Percentiles rank a stretch among this genome's conserved stretches.
phyloP scores from a whole-genome alignment of 352 stramenopile genomes.

The Phytopythium delawarense region DNA sequence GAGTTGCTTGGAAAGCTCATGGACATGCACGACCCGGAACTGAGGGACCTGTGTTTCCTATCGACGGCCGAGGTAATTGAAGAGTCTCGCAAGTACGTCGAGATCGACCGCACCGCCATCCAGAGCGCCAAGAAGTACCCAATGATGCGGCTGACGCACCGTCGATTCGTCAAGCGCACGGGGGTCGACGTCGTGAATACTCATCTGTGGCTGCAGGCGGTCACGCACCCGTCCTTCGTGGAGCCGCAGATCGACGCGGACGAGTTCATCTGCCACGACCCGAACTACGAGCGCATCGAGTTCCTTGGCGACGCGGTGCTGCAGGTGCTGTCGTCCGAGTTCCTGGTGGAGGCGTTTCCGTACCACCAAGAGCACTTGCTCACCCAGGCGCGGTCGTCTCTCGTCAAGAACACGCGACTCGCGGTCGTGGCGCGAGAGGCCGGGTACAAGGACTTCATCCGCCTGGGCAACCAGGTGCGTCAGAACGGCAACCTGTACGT shows the following conservation, averaged over 20 bases:
- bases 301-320: conserved; percentile 84
- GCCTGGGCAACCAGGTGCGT: conserved; percentile 58
- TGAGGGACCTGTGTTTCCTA: conserved; percentile 56
- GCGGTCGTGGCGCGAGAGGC: conserved; percentile 48
- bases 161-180: conserved; percentile 43
- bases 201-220: conserved; percentile 72
- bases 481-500: conserved; percentile 60
- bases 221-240: conserved; percentile 79
- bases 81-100: conserved; percentile 40
- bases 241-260: conserved; percentile 59
- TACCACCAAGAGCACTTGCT: conserved; percentile 81
- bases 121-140: conserved; percentile 47
- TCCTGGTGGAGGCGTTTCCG: conserved; percentile 75
- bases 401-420: conserved; percentile 84
- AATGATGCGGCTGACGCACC: conserved; percentile 39
- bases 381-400: conserved; percentile 69
- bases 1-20: conserved; percentile 63
- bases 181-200: conserved; percentile 54
- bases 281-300: conserved; percentile 81
- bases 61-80: conserved; percentile 46
- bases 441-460: conserved; percentile 72
- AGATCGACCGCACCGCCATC: conserved; percentile 48
- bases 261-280: conserved; percentile 64
- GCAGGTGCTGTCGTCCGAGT: conserved; percentile 73
- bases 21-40: conserved; percentile 41